Evolutionary conservation across 495 filamentous ascomycete genomes (phyloP).

Genomic region (Hapsidospora chrysogenum): DNA sequence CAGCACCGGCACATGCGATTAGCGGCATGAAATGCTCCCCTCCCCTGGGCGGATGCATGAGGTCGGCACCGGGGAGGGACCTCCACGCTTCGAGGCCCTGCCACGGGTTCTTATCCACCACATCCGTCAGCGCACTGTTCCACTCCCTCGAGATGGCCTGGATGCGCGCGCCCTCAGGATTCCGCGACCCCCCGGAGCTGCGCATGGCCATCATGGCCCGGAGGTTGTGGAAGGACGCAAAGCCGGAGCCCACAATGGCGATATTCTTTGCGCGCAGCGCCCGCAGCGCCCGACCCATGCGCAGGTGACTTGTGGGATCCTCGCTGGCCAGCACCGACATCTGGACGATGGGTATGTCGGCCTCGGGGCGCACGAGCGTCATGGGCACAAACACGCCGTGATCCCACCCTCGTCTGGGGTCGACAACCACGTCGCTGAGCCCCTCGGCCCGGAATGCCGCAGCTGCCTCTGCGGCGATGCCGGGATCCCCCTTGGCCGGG

Average conservation of each 20-base stretch:
- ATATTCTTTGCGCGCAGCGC: conserved; percentile 45
- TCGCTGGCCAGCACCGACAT: conserved; percentile 47
- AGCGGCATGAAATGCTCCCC: conserved; percentile 57
- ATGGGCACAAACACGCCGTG: conserved; percentile 23
- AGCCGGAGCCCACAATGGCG: conserved; percentile 49
- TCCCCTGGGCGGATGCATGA: conserved; percentile 40
- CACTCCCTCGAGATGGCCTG: conserved; percentile 24
- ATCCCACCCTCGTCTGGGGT: conserved; percentile 15
- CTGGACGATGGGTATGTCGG: conserved; percentile 51
- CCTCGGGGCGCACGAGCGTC: conserved; percentile 5
- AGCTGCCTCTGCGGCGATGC: conserved; percentile 17
- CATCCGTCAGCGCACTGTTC: conserved; percentile 46
- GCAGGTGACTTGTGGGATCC: conserved; percentile 42
- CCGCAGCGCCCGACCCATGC: conserved; percentile 43
- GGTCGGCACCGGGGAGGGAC: conserved; percentile 37
- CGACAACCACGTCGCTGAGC: conserved; percentile 9
- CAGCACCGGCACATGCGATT: conserved; percentile 45
- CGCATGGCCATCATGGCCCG: conserved; percentile 25
- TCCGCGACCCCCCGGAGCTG: conserved; percentile 9
- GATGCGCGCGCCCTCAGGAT: conserved; percentile 16
- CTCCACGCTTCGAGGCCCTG: conserved; percentile 31
- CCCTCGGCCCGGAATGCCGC: conserved; percentile 8
- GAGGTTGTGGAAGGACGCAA: conserved; percentile 53
- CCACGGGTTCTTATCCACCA: conserved; percentile 30
- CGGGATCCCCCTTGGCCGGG: conserved; percentile 19